A percentile compares a stretch with the other conserved stretches of the same genome.
Conservation (phyloP, 2,329 filamentous ascomycete species). For the Dothistroma septosporum region DNA sequence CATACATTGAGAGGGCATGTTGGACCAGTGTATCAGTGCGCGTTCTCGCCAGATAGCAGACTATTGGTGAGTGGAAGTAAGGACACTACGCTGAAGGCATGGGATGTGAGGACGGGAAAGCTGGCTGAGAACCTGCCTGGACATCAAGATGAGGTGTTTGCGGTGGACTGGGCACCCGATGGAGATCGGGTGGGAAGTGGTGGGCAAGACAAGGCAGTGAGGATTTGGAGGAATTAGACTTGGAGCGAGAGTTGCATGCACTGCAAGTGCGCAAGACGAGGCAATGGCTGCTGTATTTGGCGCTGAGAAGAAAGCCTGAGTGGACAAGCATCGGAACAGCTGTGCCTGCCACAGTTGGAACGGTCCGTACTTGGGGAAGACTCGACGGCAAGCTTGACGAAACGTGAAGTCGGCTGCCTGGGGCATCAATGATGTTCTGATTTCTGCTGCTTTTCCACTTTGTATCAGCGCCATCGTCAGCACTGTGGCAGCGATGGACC, state of each 20-base stretch:
- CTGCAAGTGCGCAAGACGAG: too few relatives aligned
- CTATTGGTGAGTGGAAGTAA: slow-evolving; percentile 82
- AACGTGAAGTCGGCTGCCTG: neutral
- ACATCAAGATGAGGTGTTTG: slow-evolving; percentile 89
- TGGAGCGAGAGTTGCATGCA: too few relatives aligned
- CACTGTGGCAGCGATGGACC: slow-evolving; percentile 2
- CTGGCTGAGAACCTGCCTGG: slow-evolving; percentile 78
- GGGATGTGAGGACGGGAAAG: slow-evolving; percentile 84
- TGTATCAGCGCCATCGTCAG: neutral
- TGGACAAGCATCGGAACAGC: neutral
- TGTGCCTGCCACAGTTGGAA: neutral
- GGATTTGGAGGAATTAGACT: slow-evolving; percentile 58
- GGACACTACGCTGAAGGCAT: slow-evolving; percentile 91
- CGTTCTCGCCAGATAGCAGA: slow-evolving; percentile 89
- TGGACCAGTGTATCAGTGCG: slow-evolving; percentile 85
- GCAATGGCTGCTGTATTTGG: neutral
- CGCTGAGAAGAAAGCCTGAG: too few relatives aligned
- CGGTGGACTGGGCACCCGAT: slow-evolving; percentile 91
- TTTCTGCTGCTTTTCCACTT: neutral
- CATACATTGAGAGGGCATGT: slow-evolving; percentile 85
- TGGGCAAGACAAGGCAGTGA: slow-evolving; percentile 78
- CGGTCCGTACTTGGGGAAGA: neutral
- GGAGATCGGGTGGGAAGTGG: slow-evolving; percentile 85
- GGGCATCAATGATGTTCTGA: neutral
- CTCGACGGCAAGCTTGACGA: neutral